Evolutionary conservation across 768 basidiomycete genomes (phyloP).

Genomic region (Leccinum subgranulosum): DNA sequence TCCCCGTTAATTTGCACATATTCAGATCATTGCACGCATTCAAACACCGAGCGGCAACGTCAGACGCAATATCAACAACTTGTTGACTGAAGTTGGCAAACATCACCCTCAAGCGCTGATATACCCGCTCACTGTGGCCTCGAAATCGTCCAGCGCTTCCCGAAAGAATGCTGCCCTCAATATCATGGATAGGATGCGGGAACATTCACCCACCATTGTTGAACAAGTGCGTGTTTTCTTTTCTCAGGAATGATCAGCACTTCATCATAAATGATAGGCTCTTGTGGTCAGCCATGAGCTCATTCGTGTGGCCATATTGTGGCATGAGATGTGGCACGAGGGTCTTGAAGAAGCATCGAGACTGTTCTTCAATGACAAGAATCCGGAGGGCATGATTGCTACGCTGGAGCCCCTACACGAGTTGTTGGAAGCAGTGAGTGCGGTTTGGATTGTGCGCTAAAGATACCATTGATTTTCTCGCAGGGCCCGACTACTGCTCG

Average conservation of each 20-base stretch:
- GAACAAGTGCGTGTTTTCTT: constrained; percentile 58
- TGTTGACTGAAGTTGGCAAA: constrained; percentile 90
- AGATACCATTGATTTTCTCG: constrained; percentile 2
- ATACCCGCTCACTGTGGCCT: constrained; percentile 93
- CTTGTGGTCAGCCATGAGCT: constrained; percentile 88
- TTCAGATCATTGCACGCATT: constrained; percentile 94
- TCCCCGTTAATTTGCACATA: background rate
- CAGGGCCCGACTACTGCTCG: constrained; percentile 93
- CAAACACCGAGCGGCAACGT: constrained; percentile 90
- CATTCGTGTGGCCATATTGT: constrained; percentile 95
- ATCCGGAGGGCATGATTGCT: constrained; percentile 96
- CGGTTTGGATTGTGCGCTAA: background rate
- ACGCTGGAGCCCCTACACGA: constrained; percentile 91
- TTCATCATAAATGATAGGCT: constrained; percentile 45
- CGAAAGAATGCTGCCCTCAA: constrained; percentile 78
- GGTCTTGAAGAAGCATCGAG: constrained; percentile 97
- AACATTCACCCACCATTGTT: constrained; percentile 85
- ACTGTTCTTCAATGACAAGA: constrained; percentile 94
- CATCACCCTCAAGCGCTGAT: constrained; percentile 97
- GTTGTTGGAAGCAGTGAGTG: constrained; percentile 78
- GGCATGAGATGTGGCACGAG: constrained; percentile 99
- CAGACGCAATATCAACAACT: constrained; percentile 81
- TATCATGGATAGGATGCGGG: constrained; percentile 92
- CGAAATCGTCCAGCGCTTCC: constrained; percentile 84
- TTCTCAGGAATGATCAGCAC: background rate